Evolutionary conservation across 2,329 filamentous ascomycete genomes (phyloP), one percentile per base, ranked within the genome.

Genomic region (Talaromyces sp.): DNA sequence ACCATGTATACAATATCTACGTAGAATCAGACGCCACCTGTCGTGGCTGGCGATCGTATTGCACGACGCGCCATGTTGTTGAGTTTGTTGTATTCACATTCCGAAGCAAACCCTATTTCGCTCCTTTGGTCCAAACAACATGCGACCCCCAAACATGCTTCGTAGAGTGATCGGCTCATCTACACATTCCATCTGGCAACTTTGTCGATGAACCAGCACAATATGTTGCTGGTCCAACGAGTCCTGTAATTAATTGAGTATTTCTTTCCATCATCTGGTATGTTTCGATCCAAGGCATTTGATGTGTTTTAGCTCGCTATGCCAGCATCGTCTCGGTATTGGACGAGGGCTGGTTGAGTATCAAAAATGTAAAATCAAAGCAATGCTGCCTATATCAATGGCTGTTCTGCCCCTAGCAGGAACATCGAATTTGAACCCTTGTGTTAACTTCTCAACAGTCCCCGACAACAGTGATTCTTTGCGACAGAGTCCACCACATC

Each of bases 201-300:
- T 19, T 35, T 33, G 2, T 31, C 10, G 3, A 3, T 16, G 27
- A 13, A 16, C 11, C 19, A 45, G 11, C 33, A n/a, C 9, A 24
- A 24, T 19, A 39, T 14, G 50, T 58, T 65, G 58, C 63, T 62
- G 24, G 48, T 24, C 37, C 63, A 65, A 65, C 48, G 19, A 60
- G 5, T 10, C 19, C 39, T 48, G 43, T 27, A 60, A 60, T 60
- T 14, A 37, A 33, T 22, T 37, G n/a, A 19, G 50, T 39, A 10
- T 37, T 19, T 52, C 45, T 54, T 39, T 35, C 48, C 50, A 45
- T 54, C 48, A 57, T 22, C 47, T 27, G 61, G 50, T 45, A 63
- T 63, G 61, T 59, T 19, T 45, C 39, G 16, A 37, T 27, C 10
- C 45, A 9, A 50, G 31, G 59, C 2, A 61, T 52, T 47, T 60